Evolutionary conservation across 176 grass and related monocot species (phyloP), one percentile per base, ranked within the genome.

Genomic region (Musa itinerans): DNA sequence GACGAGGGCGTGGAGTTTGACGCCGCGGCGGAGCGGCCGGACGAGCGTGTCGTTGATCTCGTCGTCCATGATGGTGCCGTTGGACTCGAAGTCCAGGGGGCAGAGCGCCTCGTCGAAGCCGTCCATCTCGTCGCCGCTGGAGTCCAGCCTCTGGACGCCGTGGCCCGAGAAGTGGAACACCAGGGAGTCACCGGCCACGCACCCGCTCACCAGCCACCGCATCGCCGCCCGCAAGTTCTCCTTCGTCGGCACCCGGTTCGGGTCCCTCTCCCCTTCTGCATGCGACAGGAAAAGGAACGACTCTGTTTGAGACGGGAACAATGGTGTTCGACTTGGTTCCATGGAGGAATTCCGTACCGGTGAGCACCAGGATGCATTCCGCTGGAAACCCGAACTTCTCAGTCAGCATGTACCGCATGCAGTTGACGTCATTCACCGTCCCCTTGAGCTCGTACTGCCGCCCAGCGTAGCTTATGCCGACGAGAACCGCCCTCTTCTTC

Each of bases 131-230:
- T 93, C 84, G 64, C 89, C 85, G 75, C 63, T 80, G 12, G 9
- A 80, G 80, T 91, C 95, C 78, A 93, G 84, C 88, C 87, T 93
- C 87, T 93, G 94, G 62, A 89, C 66, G 23, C 90, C 95, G 80
- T 98, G 95, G 3, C 95, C 93, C 2, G 93, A 92, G 87, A 86
- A 96, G 73, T 92, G 89, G 82, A 96, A 92, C 81, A 96, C 81
- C 59, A 96, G 81, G 0, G 93, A 96, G 79, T 96, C 89, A 0
- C 89, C 89, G 0, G 52, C 22, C 52, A 3, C 16, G 63, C 81
- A 69, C 9, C 79, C 89, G 25, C 77, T 78, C 74, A 96, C 85
- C 23, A 96, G 87, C 93, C 93, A 96, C 79, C 81, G 78, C 93
- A 96, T 90, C 50, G 87, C 93, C 8, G 71, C 76, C 51, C 54